These are phyloP conservation scores for Acephala macrosclerotiorum DNA, from an alignment of 2,329 filamentous ascomycete species.

Conservation along the genomic window DNA sequence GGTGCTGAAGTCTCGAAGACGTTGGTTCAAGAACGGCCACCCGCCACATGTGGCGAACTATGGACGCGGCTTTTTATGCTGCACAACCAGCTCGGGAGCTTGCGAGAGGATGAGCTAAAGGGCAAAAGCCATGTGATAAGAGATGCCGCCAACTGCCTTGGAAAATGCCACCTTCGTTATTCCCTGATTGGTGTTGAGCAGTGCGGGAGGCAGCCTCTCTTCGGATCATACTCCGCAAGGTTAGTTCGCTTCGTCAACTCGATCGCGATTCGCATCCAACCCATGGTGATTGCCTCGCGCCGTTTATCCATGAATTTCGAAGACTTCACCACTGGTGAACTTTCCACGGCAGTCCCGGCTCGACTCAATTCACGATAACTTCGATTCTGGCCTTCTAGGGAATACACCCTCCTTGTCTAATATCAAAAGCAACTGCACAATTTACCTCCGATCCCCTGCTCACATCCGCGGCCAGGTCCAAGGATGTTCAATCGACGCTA, in stretches of 20 bases:
- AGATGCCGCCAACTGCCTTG: conserved; percentile 7
- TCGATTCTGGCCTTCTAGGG: neutral
- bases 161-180: neutral
- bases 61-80: conserved; percentile 7
- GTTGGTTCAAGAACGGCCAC: conserved; percentile 3
- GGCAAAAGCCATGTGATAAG: neutral
- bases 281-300: neutral
- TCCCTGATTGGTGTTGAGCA: neutral
- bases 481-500: conserved; percentile 28
- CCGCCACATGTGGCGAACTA: conserved; percentile 10
- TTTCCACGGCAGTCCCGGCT: neutral
- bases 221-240: neutral
- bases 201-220: neutral
- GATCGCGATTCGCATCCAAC: neutral
- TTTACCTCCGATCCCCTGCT: conserved; percentile 4
- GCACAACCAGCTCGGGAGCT: neutral
- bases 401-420: neutral
- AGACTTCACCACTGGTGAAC: neutral
- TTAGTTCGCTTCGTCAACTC: neutral
- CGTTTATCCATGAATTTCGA: conserved; percentile 4
- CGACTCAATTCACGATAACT: neutral
- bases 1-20: conserved; percentile 7
- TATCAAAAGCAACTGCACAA: neutral
- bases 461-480: conserved; percentile 3
- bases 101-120: neutral